A percentile compares a stretch with the other conserved stretches of the same genome.
These are phyloP conservation scores for Trichosanthes truncata DNA, from an alignment of 306 rosid genomes.

Conservation along the genomic window DNA sequence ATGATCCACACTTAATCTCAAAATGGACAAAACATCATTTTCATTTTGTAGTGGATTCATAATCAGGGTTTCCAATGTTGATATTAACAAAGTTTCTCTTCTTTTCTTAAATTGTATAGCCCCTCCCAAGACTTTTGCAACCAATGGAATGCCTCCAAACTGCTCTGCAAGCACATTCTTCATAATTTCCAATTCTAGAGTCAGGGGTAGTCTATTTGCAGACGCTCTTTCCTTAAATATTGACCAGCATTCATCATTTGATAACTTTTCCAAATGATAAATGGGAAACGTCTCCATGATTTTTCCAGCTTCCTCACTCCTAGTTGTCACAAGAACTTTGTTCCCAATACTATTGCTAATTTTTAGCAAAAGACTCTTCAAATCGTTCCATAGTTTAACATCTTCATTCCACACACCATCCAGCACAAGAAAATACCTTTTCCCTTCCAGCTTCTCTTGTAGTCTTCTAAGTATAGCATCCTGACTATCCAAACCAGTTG, in stretches of 20 bases:
- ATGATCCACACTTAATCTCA: slow-evolving; percentile 17
- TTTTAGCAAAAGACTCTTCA: slow-evolving; percentile 5
- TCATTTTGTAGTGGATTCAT: background rate
- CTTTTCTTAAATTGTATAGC: background rate
- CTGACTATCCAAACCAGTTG: background rate
- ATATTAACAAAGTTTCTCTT: background rate
- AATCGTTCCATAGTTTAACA: background rate
- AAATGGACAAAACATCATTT: background rate
- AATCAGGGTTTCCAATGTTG: background rate
- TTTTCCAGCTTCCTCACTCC: slow-evolving; percentile 15
- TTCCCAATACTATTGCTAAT: slow-evolving; percentile 2
- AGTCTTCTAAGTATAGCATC: slow-evolving; percentile 8
- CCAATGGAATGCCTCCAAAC: slow-evolving; percentile 20
- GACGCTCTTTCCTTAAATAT: slow-evolving; percentile 10
- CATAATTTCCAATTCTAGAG: background rate
- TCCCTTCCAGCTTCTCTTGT: background rate
- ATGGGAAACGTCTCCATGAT: slow-evolving; percentile 6
- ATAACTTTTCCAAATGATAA: background rate
- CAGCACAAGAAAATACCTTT: slow-evolving; percentile 16
- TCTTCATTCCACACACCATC: slow-evolving; percentile 25
- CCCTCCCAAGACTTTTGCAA: slow-evolving; percentile 18
- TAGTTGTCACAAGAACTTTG: slow-evolving; percentile 9
- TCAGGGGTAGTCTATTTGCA: background rate
- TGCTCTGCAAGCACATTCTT: slow-evolving; percentile 12
- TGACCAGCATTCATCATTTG: slow-evolving; percentile 16